These are phyloP conservation scores for Cryomyces antarcticus DNA, from an alignment of 495 filamentous ascomycete species.

Conservation along the genomic window DNA sequence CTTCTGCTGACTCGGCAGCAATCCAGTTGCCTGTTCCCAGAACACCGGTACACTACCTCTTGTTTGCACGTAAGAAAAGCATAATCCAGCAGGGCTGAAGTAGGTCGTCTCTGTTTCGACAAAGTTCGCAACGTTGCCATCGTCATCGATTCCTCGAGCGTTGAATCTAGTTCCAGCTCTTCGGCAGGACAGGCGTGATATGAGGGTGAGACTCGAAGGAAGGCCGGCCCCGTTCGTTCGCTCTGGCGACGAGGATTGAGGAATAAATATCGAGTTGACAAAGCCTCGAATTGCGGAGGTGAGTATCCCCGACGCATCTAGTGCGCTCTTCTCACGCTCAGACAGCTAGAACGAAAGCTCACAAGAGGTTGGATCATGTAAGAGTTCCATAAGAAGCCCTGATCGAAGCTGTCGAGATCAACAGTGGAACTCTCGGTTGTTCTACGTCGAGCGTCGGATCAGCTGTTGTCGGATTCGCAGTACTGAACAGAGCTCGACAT, in stretches of 20 bases:
- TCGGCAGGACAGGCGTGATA: slow-evolving; percentile 77
- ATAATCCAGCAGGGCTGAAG: slow-evolving; percentile 52
- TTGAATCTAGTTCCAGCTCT: slow-evolving; percentile 94
- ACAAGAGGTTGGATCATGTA: slow-evolving; percentile 93
- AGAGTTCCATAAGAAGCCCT: slow-evolving; percentile 87
- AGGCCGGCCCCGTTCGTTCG: slow-evolving; percentile 35
- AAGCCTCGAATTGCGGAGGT: slow-evolving; percentile 92
- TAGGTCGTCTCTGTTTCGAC: slow-evolving; percentile 50
- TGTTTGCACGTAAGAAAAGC: slow-evolving; percentile 87
- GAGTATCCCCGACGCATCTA: slow-evolving; percentile 71
- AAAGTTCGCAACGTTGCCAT: slow-evolving; percentile 90
- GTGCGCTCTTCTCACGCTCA: slow-evolving; percentile 42
- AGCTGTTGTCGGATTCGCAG: background rate
- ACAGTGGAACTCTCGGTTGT: too few species aligned
- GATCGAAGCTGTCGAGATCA: slow-evolving; percentile 38
- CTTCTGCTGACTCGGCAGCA: slow-evolving; percentile 86
- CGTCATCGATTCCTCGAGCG: slow-evolving; percentile 87
- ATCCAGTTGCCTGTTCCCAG: slow-evolving; percentile 81
- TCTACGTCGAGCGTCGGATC: too few species aligned
- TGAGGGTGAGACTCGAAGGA: slow-evolving; percentile 66
- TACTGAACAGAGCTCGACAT: slow-evolving; percentile 9
- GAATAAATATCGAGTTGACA: slow-evolving; percentile 62
- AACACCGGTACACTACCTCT: slow-evolving; percentile 87
- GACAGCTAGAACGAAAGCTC: slow-evolving; percentile 62
- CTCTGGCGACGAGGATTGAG: slow-evolving; percentile 36